Evolutionary conservation across 2,329 filamentous ascomycete genomes (phyloP), one percentile per base, ranked within the genome.

Genomic region (Atkinsonella texensis): DNA sequence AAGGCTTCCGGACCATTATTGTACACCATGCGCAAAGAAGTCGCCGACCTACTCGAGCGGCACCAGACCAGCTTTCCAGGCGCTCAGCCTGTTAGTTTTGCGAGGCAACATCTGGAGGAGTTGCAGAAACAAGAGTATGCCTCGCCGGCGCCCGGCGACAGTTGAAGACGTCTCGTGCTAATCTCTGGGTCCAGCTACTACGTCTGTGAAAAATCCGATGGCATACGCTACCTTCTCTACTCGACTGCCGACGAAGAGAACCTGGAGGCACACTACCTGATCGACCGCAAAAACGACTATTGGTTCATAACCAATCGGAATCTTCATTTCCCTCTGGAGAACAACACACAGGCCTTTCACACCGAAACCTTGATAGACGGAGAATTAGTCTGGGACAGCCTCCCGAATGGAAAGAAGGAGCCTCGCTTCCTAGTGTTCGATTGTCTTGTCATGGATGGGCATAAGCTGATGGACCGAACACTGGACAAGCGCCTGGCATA

Each of bases 261-360:
- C 50, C 58, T 64, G 47, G 89, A 94, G 65, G 78, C 84, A 23
- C 87, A 93, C 63, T 96, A 95, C 71, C 77, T 98, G 52, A 95
- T 98, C 70, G 91, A 98, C 70, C 89, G 93, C 63, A 95, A 90
- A 71, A 97, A 98, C 71, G 89, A 97, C 66, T 98, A 93, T 74
- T 95, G 91, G 79, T 89, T 79, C 63, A 81, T 97, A 54, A 78
- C 80, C 32, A 75, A 78, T 55, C 73, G 72, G 50, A 77, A 73
- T 52, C 76, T 97, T 23, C 89, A 95, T 66, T 90, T 97, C 59
- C 93, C 93, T 0, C 73, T 85, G 20, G 80, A 80, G 39, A 73
- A 78, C 43, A 77, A 86, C 57, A 76, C 79, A 11, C 69, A 74
- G 43, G 75, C 73, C 13, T 96, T 87, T 65, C 89, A 97, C 64